phyloP scores from a whole-genome alignment of 2,329 filamentous ascomycete genomes.

The Colletotrichum brevisporum region DNA sequence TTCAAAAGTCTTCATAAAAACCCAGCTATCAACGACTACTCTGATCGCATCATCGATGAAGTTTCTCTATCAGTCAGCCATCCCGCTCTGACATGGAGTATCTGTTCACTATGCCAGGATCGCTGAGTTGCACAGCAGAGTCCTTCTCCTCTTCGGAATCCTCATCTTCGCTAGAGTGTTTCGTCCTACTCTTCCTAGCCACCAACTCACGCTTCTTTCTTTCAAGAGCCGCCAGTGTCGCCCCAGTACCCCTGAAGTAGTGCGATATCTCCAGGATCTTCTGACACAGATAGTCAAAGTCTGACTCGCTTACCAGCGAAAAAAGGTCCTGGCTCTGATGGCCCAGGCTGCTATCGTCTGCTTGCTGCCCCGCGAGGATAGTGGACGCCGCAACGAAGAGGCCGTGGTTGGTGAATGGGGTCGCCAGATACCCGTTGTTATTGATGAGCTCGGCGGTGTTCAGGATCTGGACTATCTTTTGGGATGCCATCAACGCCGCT shows the following conservation, averaged over 20 bases:
- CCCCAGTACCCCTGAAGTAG: slow-evolving; percentile 1
- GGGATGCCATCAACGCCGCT: neutral
- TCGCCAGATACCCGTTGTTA: slow-evolving; percentile 1
- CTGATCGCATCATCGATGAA: too few relatives aligned
- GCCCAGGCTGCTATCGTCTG: neutral
- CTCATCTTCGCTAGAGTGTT: neutral
- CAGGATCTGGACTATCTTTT: slow-evolving; percentile 17
- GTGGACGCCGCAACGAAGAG: slow-evolving; percentile 9
- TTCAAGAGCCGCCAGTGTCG: neutral
- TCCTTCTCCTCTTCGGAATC: slow-evolving; percentile 9
- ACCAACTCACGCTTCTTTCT: slow-evolving; percentile 2
- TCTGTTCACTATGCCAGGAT: slow-evolving; percentile 14
- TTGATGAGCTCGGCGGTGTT: slow-evolving; percentile 16
- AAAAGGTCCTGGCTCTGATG: neutral
- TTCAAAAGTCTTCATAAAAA: too few relatives aligned
- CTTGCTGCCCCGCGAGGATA: neutral
- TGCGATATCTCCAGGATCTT: slow-evolving; percentile 6
- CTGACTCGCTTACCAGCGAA: neutral
- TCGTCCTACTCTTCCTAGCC: neutral
- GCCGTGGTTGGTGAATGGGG: slow-evolving; percentile 17
- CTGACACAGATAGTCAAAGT: neutral
- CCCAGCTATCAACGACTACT: too few relatives aligned
- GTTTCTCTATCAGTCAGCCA: too few relatives aligned
- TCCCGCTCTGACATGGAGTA: slow-evolving; percentile 6
- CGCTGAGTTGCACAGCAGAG: slow-evolving; percentile 7